Evolutionary conservation across 192 early-diverging fungal genomes (phyloP), one percentile per base, ranked within the genome.

Genomic region (Gaertneriomyces sp.): DNA sequence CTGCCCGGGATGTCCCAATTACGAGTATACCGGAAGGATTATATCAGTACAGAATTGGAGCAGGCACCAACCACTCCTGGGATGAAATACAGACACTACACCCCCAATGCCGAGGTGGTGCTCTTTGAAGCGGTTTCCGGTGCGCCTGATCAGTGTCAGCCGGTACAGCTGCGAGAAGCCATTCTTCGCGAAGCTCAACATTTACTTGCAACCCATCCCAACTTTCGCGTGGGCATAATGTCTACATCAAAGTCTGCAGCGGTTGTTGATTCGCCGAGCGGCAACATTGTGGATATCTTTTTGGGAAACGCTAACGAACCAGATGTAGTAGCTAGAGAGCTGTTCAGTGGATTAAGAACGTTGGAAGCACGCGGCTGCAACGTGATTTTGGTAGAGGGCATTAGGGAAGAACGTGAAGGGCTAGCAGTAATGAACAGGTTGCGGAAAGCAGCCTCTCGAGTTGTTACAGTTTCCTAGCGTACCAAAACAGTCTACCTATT

Each of bases 31-130:
- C 79, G 80, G 42, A 88, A 89, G 47, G 84, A 93, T 74, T 90
- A 90, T 76, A 74, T 78, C 5, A 88, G 89, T 53, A 72, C 69
- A 4, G 78, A 72, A 33, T 71, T 93, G 68, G 93, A 96, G 58
- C 67, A 68, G 20, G 77, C 83, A 7, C 97, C 97, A 1, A 95
- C 92, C 0, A 96, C 97, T 16, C 97, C 97, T 19, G 97, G 97
- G 10, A 99, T 99, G 97, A 99, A 99, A 73, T 99, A 99, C 73
- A 76, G 93, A 6, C 97, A 99, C 76, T 99, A 99, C 69, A 90
- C 92, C 19, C 97, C 97, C 6, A 82, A 90, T 20, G 92, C 91
- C 3, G 81, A 87, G 45, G 95, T 97, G 19, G 76, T 93, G 8
- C 53, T 98, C 20, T 83, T 93, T 68, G 88, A 84, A 43, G 61